Conservation (phyloP, 1,139 yeast genomes). For the Yamadazyma sp. region DNA sequence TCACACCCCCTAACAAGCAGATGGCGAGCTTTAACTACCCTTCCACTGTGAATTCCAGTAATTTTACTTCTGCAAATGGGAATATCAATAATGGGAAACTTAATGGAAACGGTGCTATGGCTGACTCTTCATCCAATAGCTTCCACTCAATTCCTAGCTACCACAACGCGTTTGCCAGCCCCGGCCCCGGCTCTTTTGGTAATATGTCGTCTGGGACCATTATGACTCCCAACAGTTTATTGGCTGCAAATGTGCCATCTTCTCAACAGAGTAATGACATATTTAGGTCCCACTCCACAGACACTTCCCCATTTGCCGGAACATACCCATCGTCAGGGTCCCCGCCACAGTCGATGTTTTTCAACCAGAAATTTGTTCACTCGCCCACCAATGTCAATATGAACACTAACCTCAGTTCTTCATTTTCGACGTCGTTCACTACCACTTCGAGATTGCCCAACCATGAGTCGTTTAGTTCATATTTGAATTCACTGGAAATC, state of each 20-base stretch:
- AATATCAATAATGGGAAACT: neutral
- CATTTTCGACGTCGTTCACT: constrained; percentile 8
- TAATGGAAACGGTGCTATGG: neutral
- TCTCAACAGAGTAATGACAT: constrained; percentile 1
- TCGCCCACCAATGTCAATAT: constrained; percentile 11
- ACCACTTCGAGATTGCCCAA: constrained; percentile 5
- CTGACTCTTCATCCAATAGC: constrained; percentile 1
- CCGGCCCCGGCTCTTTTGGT: neutral
- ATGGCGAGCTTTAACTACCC: constrained; percentile 6
- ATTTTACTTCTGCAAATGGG: neutral
- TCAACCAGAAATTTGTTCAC: constrained; percentile 10
- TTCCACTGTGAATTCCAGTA: neutral
- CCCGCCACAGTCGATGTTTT: constrained; percentile 17
- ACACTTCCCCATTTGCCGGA: constrained; percentile 17
- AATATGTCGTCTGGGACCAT: constrained; percentile 5
- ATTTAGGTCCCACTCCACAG: constrained; percentile 11
- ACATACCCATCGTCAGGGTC: constrained; percentile 13
- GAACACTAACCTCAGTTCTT: neutral
- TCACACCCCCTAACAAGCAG: constrained; percentile 6
- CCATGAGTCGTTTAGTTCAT: constrained; percentile 15
- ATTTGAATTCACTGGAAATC: constrained; percentile 5
- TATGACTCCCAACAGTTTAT: constrained; percentile 3
- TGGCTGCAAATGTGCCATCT: neutral
- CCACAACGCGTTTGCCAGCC: neutral
- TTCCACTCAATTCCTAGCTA: constrained; percentile 2